Evolutionary conservation across 805 yeast genomes (phyloP), one percentile per base, ranked within the genome.

Genomic region (Myxozyma nipponensis): DNA sequence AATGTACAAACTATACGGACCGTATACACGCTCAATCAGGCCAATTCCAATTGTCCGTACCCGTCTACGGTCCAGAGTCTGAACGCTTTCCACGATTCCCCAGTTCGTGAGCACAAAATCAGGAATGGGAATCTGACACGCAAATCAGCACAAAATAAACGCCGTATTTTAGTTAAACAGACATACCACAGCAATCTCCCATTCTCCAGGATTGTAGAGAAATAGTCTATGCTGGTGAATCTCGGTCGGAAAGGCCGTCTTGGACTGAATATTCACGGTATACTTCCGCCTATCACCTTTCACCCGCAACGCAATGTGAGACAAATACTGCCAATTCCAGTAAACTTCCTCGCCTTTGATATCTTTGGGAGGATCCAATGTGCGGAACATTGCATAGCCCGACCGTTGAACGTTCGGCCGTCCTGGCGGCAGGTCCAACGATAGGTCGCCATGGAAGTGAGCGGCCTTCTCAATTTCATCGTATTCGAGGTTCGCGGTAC

Each of bases 351-450:
- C 38, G 59, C 54, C 15, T 70, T 71, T 51, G 76, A 68, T 53
- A 73, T 68, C 70, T 50, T 69, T 71, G 50, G 73, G 75, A 60
- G 81, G 78, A 62, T 85, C 86, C 58, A 72, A 76, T 0, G 95
- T 86, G 55, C 95, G 76, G 68, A 84, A 86, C 95, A 87, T 86
- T 34, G 95, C 86, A 71, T 81, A 81, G 0, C 86, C 86, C 18
- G 83, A 77, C 53, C 81, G 72, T 17, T 77, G 74, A 21, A 85
- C 77, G 44, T 81, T 82, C 0, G 87, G 86, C 44, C 80, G 73
- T 54, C 77, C 77, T 46, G 76, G 73, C 13, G 86, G 93, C 32
- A 84, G 75, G 57, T 83, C 86, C 52, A 83, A 75, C 57, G 77
- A 80, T 50, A 81, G 64, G 43, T 80, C 80, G 4, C 95, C 95